Percentiles rank a stretch among this genome's conserved stretches.
Evolutionary conservation across 2,329 filamentous ascomycete species (phyloP).

Genomic region (Trichoderma sp.): DNA sequence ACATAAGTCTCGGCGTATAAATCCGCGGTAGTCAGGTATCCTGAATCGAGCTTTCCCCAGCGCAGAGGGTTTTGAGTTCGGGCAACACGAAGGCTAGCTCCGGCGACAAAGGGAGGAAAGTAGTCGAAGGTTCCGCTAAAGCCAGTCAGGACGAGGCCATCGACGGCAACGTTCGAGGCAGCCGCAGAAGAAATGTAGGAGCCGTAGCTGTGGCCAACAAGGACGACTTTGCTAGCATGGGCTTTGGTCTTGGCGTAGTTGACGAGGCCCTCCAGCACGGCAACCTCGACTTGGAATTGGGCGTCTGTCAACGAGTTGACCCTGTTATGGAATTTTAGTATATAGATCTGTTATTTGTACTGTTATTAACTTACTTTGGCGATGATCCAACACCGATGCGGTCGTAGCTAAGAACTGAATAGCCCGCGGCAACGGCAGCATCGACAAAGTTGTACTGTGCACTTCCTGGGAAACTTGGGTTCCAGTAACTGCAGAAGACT

Average conservation of each 20-base stretch:
- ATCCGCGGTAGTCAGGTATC: constrained; percentile 4
- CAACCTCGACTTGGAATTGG: constrained; percentile 13
- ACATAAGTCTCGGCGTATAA: constrained; percentile 1
- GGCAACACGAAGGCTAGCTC: neutral
- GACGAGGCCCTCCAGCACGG: constrained; percentile 4
- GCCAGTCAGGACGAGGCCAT: neutral
- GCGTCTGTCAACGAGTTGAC: constrained; percentile 7
- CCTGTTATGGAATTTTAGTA: neutral
- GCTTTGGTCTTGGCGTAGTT: constrained; percentile 5
- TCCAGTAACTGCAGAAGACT: neutral
- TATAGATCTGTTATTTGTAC: neutral
- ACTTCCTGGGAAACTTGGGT: neutral
- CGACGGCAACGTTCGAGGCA: neutral
- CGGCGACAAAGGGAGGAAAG: neutral
- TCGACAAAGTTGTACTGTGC: neutral
- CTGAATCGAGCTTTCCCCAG: neutral
- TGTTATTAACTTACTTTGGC: neutral
- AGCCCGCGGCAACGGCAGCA: constrained; percentile 2
- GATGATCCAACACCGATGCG: constrained; percentile 9
- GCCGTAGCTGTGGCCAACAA: constrained; percentile 6
- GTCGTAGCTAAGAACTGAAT: constrained; percentile 10
- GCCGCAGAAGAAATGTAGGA: constrained; percentile 9
- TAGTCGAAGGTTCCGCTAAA: constrained; percentile 4
- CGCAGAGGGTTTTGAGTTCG: neutral
- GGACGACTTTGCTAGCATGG: neutral